These are phyloP conservation scores for Apiotrichum veenhuisii DNA, from an alignment of 1,284 basidiomycete species.

Conservation along the genomic window DNA sequence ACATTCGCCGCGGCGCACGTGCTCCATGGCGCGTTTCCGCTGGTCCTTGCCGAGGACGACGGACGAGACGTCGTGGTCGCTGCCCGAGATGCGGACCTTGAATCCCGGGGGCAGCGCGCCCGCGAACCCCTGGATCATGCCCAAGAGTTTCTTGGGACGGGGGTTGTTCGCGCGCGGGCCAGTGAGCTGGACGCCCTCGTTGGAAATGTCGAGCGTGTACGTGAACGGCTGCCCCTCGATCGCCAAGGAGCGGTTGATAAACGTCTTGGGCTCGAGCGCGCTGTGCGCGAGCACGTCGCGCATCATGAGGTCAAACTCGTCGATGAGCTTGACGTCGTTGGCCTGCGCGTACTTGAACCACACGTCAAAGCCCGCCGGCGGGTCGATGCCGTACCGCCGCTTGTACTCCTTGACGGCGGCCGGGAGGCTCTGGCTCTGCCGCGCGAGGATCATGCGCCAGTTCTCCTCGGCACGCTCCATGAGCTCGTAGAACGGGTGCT, in stretches of 20 bases:
- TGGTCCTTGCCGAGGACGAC: slow-evolving; percentile 49
- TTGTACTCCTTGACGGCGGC: slow-evolving; percentile 60
- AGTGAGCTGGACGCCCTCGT: slow-evolving; percentile 21
- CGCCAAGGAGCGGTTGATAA: slow-evolving; percentile 29
- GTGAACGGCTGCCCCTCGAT: slow-evolving; percentile 24
- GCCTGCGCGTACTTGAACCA: slow-evolving; percentile 62
- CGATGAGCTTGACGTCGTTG: slow-evolving; percentile 70
- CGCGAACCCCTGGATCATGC: slow-evolving; percentile 41
- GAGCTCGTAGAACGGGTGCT: slow-evolving; percentile 48
- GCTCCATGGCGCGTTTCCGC: slow-evolving; percentile 44
- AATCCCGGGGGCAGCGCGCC: slow-evolving; percentile 37
- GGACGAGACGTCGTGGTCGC: slow-evolving; percentile 48
- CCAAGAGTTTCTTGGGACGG: slow-evolving; percentile 34
- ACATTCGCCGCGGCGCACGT: slow-evolving; percentile 46
- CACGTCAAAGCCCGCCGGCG: slow-evolving; percentile 51
- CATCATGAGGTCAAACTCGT: slow-evolving; percentile 56
- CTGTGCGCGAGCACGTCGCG: slow-evolving; percentile 45
- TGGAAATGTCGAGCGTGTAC: slow-evolving; percentile 39
- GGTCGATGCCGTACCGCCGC: slow-evolving; percentile 52
- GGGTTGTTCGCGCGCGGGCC: slow-evolving; percentile 31
- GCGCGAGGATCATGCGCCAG: slow-evolving; percentile 27
- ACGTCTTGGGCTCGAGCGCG: slow-evolving; percentile 39
- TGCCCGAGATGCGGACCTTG: slow-evolving; percentile 39
- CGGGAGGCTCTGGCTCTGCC: slow-evolving; percentile 56
- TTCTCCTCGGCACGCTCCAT: slow-evolving; percentile 45